Conservation (phyloP, 164 flowering plant genomes). For the Vitis amurensis region DNA sequence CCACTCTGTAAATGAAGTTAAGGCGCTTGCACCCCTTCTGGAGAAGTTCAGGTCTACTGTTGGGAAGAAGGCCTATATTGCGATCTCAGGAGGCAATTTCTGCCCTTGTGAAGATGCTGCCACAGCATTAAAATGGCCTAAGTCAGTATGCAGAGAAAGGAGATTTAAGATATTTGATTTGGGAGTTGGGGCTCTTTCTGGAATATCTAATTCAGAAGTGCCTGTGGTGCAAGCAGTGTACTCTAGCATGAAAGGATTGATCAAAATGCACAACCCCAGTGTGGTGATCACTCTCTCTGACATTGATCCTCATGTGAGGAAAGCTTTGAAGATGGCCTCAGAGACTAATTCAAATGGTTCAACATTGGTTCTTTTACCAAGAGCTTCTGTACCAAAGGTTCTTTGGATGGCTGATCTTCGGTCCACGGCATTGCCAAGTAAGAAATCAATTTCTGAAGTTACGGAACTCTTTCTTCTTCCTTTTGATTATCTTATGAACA, state of each 20-base stretch:
- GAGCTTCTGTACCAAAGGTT: constrained; percentile 69
- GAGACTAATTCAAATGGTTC: constrained; percentile 52
- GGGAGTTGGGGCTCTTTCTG: constrained; percentile 56
- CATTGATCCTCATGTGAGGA: constrained; percentile 64
- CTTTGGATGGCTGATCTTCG: constrained; percentile 97
- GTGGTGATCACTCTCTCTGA: constrained; percentile 72
- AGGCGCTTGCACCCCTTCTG: constrained; percentile 71
- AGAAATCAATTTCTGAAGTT: constrained; percentile 19
- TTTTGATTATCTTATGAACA: background rate
- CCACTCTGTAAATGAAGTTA: constrained; percentile 74
- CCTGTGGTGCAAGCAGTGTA: constrained; percentile 80
- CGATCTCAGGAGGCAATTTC: constrained; percentile 72
- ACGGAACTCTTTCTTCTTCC: background rate
- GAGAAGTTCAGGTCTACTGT: constrained; percentile 79
- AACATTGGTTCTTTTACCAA: constrained; percentile 62
- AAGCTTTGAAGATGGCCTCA: constrained; percentile 79
- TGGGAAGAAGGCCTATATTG: constrained; percentile 91
- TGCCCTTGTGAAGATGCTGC: constrained; percentile 96
- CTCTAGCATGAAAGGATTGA: constrained; percentile 87
- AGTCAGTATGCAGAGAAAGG: constrained; percentile 72
- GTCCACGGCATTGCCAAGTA: constrained; percentile 90
- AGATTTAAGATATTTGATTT: constrained; percentile 91
- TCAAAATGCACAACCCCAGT: constrained; percentile 87
- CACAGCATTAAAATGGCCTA: constrained; percentile 80
- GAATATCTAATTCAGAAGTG: constrained; percentile 75